These are phyloP conservation scores for Mycosphaerella arachidis DNA, from an alignment of 2,329 filamentous ascomycete species.

Conservation along the genomic window DNA sequence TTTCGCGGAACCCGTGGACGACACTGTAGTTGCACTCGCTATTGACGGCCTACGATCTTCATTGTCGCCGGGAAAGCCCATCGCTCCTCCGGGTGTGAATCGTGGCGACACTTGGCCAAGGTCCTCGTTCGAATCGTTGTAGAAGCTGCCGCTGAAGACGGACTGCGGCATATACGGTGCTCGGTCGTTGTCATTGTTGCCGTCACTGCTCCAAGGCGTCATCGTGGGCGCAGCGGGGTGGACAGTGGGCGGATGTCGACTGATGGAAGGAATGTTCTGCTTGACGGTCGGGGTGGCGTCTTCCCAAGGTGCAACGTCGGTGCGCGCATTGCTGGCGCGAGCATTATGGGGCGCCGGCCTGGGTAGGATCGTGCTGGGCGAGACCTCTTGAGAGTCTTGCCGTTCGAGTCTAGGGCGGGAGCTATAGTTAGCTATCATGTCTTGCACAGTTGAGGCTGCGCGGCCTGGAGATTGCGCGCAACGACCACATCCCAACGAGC, in stretches of 20 bases:
- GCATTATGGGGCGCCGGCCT: constrained; percentile 41
- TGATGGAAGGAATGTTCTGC: constrained; percentile 38
- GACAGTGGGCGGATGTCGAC: constrained; percentile 50
- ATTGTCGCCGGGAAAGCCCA: constrained; percentile 51
- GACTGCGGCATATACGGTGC: constrained; percentile 38
- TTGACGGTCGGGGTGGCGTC: constrained; percentile 28
- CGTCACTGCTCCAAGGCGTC: constrained; percentile 43
- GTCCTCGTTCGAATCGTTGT: constrained; percentile 72
- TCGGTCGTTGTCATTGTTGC: constrained; percentile 31
- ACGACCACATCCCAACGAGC: neutral
- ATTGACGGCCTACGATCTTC: constrained; percentile 82
- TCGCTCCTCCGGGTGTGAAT: constrained; percentile 54
- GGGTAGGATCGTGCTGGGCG: constrained; percentile 35
- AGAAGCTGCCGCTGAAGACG: constrained; percentile 49
- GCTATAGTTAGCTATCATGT: constrained; percentile 26
- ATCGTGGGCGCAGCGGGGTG: constrained; percentile 52
- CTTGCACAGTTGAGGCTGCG: constrained; percentile 13
- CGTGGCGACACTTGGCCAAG: constrained; percentile 65
- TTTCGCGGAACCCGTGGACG: constrained; percentile 72
- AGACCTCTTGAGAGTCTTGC: constrained; percentile 41
- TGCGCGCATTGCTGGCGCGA: constrained; percentile 40
- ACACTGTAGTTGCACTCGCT: constrained; percentile 80
- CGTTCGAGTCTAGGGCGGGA: constrained; percentile 36
- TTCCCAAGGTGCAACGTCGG: constrained; percentile 51
- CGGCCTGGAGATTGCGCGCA: constrained; percentile 25